Base-by-base conservation (phyloP, 768 basidiomycete genomes). In the Suillus lakei region DNA sequence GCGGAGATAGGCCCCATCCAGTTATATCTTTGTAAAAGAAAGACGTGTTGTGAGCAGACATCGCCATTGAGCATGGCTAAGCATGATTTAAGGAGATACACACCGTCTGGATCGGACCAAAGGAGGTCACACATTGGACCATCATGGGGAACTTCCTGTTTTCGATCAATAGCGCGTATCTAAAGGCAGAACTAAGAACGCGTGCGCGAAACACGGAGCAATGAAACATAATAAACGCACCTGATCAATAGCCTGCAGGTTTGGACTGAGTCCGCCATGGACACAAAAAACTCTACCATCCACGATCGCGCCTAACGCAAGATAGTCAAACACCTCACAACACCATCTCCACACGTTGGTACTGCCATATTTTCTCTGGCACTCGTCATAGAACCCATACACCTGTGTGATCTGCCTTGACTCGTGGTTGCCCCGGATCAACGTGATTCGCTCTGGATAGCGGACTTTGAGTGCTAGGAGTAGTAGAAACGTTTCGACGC, bases 71-170 rank as follows among this genome's bases (percentile, higher is more conserved):
- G 21, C 34, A 63, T 59, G 60, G 26, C 9, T 48, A n/a, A 36
- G 36, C 16, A 28, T 18, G 50, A 51, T 26, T 53, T 30, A 53
- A 53, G 51, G 51, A 65, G 61, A 50, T 48, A 54, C 85, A 69
- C 63, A 96, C 96, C 96, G 77, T 99, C 97, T 53, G 97, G 97
- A 82, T 99, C 97, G 65, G 96, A 98, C 97, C 97, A 99, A n/a
- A 99, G 83, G 2, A 99, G 82, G 79, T 99, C 97, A 73, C 97
- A 99, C 97, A 99, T 98, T 9, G 96, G 90, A 15, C 97, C 97
- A 74, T 99, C 97, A 76, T 99, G 97, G 32, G 97, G 97, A 28
- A 99, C 97, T 75, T 99, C 97, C 77, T 97, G 95, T 77, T 96
- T 96, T 39, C 97, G 81, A 81, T 98, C 96, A 71, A 99, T 97